Conservation (phyloP, 306 rosid genomes). For the Casuarina cunninghamiana region DNA sequence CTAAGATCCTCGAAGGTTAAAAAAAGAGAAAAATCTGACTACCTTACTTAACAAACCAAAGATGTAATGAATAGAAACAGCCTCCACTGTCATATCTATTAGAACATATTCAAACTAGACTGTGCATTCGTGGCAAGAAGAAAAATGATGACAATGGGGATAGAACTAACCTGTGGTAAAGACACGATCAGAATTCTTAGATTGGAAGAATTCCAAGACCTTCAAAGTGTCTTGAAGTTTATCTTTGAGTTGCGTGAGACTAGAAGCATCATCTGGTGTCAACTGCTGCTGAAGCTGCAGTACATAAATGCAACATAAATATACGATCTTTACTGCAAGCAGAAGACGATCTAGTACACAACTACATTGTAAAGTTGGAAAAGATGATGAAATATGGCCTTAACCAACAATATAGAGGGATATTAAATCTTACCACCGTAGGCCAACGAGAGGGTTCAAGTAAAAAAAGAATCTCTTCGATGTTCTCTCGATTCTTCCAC, state of each 20-base stretch:
- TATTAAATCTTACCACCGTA: conserved; percentile 46
- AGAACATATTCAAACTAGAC: neutral
- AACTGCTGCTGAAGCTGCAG: conserved; percentile 70
- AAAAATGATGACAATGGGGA: neutral
- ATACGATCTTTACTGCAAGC: conserved; percentile 1
- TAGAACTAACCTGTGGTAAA: conserved; percentile 70
- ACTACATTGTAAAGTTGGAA: neutral
- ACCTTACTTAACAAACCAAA: neutral
- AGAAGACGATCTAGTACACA: neutral
- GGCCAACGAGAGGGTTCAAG: conserved; percentile 78
- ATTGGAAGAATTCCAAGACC: conserved; percentile 71
- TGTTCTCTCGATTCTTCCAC: conserved; percentile 97
- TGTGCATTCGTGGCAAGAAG: neutral
- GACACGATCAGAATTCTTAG: conserved; percentile 78
- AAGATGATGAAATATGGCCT: neutral
- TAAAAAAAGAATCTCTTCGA: conserved; percentile 74
- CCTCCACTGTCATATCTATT: neutral
- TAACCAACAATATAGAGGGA: conserved; percentile 10
- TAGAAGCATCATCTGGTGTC: conserved; percentile 39
- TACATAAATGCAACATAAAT: conserved; percentile 22
- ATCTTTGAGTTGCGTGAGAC: conserved; percentile 48
- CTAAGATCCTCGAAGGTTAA: neutral
- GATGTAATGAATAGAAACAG: neutral
- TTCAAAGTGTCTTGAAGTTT: conserved; percentile 53
- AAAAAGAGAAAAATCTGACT: neutral